phyloP scores from a whole-genome alignment of 345 rosid genomes.

The Acer yangbiense region DNA sequence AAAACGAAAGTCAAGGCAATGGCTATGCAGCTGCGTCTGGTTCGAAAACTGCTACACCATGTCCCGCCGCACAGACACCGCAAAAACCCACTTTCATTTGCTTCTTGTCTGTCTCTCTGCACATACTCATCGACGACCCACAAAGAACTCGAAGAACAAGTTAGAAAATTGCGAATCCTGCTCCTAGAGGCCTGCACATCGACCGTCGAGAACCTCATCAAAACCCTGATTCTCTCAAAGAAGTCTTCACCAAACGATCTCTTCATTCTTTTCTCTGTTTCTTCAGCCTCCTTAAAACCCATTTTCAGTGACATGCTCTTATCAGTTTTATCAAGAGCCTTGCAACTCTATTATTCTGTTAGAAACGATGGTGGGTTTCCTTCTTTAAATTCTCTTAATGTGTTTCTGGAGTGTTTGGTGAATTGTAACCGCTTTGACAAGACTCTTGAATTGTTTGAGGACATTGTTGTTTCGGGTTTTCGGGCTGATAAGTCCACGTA shows the following conservation, averaged over 20 bases:
- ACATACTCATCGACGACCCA: constrained; percentile 21
- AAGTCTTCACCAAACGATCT: constrained; percentile 55
- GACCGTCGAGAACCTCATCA: constrained; percentile 46
- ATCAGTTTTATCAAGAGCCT: constrained; percentile 46
- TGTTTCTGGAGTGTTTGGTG: constrained; percentile 46
- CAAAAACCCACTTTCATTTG: neutral
- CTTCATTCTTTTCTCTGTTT: constrained; percentile 46
- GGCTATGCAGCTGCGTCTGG: constrained; percentile 12
- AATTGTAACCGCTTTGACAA: constrained; percentile 38
- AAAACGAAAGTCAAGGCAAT: neutral
- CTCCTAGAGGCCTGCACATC: constrained; percentile 51
- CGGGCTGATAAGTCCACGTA: constrained; percentile 57
- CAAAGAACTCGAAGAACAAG: constrained; percentile 38
- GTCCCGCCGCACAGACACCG: neutral
- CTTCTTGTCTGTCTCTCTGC: neutral
- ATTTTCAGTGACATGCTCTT: constrained; percentile 48
- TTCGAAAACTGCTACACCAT: neutral
- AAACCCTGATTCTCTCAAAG: constrained; percentile 44
- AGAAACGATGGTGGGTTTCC: constrained; percentile 52
- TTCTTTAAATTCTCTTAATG: constrained; percentile 38
- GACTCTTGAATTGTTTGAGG: constrained; percentile 53
- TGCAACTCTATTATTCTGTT: constrained; percentile 42
- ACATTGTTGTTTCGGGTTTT: constrained; percentile 45
- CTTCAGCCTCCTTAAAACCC: constrained; percentile 44
- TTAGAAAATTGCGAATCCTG: constrained; percentile 46